Evolutionary conservation across 2,329 filamentous ascomycete species (phyloP).

Genomic region (Colletotrichum truncatum): DNA sequence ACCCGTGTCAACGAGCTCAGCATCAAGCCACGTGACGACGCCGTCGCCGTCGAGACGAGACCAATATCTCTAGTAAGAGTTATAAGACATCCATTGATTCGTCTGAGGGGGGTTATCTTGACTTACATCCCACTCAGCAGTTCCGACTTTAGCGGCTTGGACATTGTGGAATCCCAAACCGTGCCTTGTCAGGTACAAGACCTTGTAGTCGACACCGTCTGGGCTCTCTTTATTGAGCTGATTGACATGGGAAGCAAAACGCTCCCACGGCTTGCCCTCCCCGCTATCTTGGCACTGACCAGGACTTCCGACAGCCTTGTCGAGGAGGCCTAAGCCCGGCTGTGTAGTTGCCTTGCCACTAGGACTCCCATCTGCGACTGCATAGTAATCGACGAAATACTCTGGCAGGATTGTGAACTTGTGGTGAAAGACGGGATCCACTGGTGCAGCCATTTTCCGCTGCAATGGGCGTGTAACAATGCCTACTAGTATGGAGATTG

Average conservation of each 20-base stretch:
- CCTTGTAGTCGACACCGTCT: constrained; percentile 58
- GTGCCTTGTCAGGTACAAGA: constrained; percentile 65
- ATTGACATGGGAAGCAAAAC: constrained; percentile 56
- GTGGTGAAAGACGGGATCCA: neutral
- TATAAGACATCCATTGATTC: neutral
- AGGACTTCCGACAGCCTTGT: constrained; percentile 50
- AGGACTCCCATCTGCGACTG: constrained; percentile 35
- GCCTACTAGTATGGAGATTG: too few species aligned
- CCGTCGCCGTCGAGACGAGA: constrained; percentile 50
- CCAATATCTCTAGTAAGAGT: constrained; percentile 41
- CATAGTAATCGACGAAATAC: constrained; percentile 9
- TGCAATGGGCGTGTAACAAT: too few species aligned
- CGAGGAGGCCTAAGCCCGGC: constrained; percentile 62
- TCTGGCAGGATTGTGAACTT: constrained; percentile 22
- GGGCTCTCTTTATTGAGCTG: constrained; percentile 53
- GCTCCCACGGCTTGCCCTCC: constrained; percentile 58
- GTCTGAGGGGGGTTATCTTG: too few species aligned
- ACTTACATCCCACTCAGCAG: constrained; percentile 62
- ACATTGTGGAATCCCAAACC: constrained; percentile 61
- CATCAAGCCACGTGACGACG: constrained; percentile 49
- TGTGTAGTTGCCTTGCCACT: constrained; percentile 47
- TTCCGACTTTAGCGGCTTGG: constrained; percentile 65
- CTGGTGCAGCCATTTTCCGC: constrained; percentile 1
- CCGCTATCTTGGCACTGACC: constrained; percentile 26
- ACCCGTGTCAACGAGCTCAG: constrained; percentile 61